Evolutionary conservation across 2,329 filamentous ascomycete genomes (phyloP).

Genomic region (Phymatotrichopsis omnivora): DNA sequence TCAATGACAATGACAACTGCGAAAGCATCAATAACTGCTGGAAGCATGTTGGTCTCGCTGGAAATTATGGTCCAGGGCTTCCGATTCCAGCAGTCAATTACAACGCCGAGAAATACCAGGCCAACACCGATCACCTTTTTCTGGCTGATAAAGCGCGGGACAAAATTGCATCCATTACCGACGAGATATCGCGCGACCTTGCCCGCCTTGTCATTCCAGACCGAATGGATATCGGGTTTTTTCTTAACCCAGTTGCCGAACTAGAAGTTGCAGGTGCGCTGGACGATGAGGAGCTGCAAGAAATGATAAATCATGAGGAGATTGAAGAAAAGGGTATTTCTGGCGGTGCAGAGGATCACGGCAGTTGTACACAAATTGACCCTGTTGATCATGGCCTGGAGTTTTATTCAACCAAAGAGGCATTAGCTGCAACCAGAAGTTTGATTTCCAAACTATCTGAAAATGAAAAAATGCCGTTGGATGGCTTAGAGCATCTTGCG

Average conservation of each 20-base stretch:
- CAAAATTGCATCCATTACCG: background rate
- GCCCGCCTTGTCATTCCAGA: background rate
- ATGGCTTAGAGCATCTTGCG: background rate
- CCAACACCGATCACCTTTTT: background rate
- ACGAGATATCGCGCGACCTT: background rate
- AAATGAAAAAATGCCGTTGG: background rate
- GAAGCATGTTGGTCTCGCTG: conserved; percentile 1
- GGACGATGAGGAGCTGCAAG: conserved; percentile 1
- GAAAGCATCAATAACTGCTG: conserved; percentile 3
- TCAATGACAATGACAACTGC: too few species aligned
- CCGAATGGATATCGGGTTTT: background rate
- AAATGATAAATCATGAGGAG: background rate
- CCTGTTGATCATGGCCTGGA: too few species aligned
- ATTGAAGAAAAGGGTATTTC: background rate
- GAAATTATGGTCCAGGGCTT: conserved; percentile 2
- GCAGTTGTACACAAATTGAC: background rate
- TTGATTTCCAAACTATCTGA: conserved; percentile 2
- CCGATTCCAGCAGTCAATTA: background rate
- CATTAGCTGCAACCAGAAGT: background rate
- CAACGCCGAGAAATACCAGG: background rate
- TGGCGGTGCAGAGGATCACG: background rate
- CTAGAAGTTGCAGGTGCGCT: background rate
- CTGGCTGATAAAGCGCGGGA: background rate
- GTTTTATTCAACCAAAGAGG: conserved; percentile 5
- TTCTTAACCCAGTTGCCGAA: background rate